phyloP scores from a whole-genome alignment of 2,329 filamentous ascomycete genomes.

The Raffaelea deltoideospora region DNA sequence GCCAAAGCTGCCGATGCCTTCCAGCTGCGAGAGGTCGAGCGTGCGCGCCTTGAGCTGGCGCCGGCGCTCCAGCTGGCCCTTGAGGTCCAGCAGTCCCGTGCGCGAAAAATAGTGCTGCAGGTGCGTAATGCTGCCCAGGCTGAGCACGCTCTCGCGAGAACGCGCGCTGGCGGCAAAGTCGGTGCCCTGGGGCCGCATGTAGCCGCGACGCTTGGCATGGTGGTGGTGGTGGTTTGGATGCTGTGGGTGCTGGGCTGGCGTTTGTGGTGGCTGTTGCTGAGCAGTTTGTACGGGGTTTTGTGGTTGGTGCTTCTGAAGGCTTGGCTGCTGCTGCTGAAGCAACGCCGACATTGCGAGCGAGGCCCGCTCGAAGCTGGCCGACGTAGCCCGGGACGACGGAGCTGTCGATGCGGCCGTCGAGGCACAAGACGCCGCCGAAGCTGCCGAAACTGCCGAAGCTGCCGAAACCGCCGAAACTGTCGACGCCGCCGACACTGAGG shows the following conservation, averaged over 20 bases:
- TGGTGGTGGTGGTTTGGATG: no score
- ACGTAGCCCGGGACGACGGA: no score
- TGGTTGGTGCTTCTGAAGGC: no score
- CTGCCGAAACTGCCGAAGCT: conserved; percentile 7
- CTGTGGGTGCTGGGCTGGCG: no score
- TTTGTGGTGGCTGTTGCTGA: no score
- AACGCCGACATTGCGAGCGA: no score
- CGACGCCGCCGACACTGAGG: conserved; percentile 19
- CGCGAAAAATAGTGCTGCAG: conserved; percentile 97
- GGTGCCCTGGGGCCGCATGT: conserved; percentile 74
- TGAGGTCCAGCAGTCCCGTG: conserved; percentile 84
- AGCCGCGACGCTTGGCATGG: conserved; percentile 50
- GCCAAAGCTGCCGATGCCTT: conserved; percentile 11
- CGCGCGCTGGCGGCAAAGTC: conserved; percentile 82
- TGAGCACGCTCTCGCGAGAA: conserved; percentile 89
- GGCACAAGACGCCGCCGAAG: neutral
- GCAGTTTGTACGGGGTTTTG: no score
- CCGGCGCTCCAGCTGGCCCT: conserved; percentile 68
- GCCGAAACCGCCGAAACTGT: conserved; percentile 33
- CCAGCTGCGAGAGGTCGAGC: conserved; percentile 41
- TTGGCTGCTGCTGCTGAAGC: no score
- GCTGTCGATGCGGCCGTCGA: neutral
- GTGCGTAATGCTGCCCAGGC: conserved; percentile 89
- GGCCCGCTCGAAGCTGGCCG: no score
- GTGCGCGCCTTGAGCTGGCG: conserved; percentile 37